Base-by-base conservation (phyloP, 768 basidiomycete genomes). In the Amanita polypyramis region DNA sequence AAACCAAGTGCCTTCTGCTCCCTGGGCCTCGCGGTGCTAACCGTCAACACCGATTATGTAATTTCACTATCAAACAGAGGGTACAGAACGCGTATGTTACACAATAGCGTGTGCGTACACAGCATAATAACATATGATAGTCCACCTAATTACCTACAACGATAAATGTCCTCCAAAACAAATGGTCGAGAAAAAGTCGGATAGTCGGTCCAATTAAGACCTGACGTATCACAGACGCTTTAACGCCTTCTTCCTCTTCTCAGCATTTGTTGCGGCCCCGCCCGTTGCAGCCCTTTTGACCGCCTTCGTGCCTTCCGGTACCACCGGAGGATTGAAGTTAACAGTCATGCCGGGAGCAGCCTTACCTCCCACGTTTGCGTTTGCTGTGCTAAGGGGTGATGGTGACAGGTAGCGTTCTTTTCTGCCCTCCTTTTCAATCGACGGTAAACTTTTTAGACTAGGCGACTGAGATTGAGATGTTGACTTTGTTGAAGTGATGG, bases 231-330 rank as follows among this genome's bases (percentile, higher is more conserved):
- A 91, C 62, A 91, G 64, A 53, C 88, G 72, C 65, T 86, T 91
- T 55, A 91, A 65, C 3, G 88, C 89, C 71, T 90, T 91, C 75
- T 91, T 91, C 62, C 89, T 72, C 69, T 91, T 91, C 65, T 89
- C 87, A 2, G 76, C 78, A 1, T 79, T 79, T 2, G 70, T 73
- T 4, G 66, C 60, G 0, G 62, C 70, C 9, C 65, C 67, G 1
- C 73, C 72, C 0, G 79, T 74, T 1, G 82, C 78, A 12, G 79
- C 71, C 43, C 86, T 69, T 64, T 88, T 89, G 44, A 84, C 73
- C 0, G 83, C 76, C 60, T 86, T 89, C 7, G 74, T 67, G 3
- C 65, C 66, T 10, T 67, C 60, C 4, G 69, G 51, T 43, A 65
- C 56, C 1, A 67, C 58, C 10, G 64, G 52, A 2, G 60, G 58